A percentile compares a stretch with the other conserved stretches of the same genome.
These are phyloP conservation scores for Leptographium lundbergii DNA, from an alignment of 2,329 filamentous ascomycete species.

Conservation along the genomic window DNA sequence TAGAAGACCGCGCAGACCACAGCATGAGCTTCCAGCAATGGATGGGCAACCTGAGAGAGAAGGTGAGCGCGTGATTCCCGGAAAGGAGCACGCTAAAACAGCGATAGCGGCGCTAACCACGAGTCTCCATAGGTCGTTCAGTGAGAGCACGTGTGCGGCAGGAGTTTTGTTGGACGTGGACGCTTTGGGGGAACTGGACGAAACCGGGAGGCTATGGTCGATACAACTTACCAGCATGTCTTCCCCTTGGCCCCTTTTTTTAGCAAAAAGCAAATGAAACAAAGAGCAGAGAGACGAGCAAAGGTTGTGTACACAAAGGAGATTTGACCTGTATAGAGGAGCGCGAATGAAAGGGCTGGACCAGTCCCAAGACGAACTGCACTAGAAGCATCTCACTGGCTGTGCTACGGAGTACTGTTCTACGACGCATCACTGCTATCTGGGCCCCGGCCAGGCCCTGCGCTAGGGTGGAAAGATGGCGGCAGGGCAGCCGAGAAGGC, in stretches of 20 bases:
- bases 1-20: slow-evolving; percentile 92
- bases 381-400: background rate
- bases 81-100: background rate
- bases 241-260: background rate
- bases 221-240: background rate
- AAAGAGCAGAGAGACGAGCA: background rate
- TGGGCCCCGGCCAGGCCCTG: background rate
- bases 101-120: background rate
- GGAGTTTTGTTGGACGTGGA: background rate
- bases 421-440: background rate
- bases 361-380: background rate
- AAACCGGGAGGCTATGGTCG: background rate
- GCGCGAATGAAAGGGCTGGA: background rate
- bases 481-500: background rate
- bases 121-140: slow-evolving; percentile 20
- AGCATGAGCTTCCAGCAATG: slow-evolving; percentile 87
- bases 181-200: background rate
- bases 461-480: background rate
- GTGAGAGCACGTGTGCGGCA: slow-evolving; percentile 11
- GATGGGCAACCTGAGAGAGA: slow-evolving; percentile 84
- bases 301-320: background rate
- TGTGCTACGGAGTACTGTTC: background rate
- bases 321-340: background rate
- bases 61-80: slow-evolving; percentile 44
- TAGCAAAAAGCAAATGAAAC: background rate